Evolutionary conservation across 108 stramenopile species (phyloP), one percentile per base, ranked within the genome.

Genomic region (Epithemia pelagica): DNA sequence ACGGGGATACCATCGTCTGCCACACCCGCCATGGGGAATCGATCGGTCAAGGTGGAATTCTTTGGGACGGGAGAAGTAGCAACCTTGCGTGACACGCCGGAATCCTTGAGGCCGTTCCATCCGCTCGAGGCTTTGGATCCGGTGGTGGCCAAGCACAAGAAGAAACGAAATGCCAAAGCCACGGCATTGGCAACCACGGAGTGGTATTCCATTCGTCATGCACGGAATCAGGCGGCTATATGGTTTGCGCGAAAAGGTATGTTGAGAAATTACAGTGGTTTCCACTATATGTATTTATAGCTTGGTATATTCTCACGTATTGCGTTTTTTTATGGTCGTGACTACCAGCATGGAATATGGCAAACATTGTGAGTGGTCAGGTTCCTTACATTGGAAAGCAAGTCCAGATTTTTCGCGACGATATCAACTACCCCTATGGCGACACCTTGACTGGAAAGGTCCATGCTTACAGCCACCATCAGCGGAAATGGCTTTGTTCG

Each of bases 351-450:
- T 46, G 37, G 37, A 46, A 46, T 15, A 46, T 46, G 37, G 37
- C 37, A 46, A 46, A 46, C 37, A 46, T 46, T 46, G 37, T 46
- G 5, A 46, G 37, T 46, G 37, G 37, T 46, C 37, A 53, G 64
- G 2, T 65, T 58, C 25, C 25, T 27, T 77, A 72, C 37, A 25
- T 87, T 54, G 86, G 82, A 30, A 78, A 52, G 37, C 71, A 69
- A 5, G 59, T 87, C 21, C 72, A 81, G 71, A 23, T 87, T 46
- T 78, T 71, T 73, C 72, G 79, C 10, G 32, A 59, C 67, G 81
- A 82, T 62, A 72, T 87, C 66, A 83, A 87, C 54, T 87, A 87
- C 68, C 86, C 86, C 15, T 75, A 78, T 66, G 86, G 86, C 10
- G 86, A 83, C 58, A 76, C 73, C 7, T 61, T 87, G n/a, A 65